phyloP scores from a whole-genome alignment of 75 land plant genomes.

The Sequoia sempervirens region DNA sequence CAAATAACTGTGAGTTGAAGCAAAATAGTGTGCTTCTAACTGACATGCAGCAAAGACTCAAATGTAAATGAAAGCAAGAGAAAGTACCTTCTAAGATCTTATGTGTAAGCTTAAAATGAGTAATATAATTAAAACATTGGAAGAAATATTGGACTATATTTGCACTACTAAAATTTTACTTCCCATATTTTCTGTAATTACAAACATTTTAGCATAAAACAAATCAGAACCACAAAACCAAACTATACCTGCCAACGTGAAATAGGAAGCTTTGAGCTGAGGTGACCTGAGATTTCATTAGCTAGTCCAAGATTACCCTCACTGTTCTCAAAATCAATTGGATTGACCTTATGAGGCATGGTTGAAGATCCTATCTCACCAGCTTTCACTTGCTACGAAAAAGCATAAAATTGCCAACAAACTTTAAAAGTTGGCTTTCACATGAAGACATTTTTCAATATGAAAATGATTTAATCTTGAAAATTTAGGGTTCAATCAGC shows the following conservation, averaged over 20 bases:
- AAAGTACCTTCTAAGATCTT: neutral
- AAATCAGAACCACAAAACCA: neutral
- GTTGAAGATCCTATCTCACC: slow-evolving; percentile 98
- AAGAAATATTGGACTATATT: neutral
- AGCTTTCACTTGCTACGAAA: slow-evolving; percentile 63
- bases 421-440: neutral
- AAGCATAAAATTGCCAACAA: neutral
- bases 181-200: neutral
- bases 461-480: neutral
- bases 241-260: slow-evolving; percentile 84
- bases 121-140: neutral
- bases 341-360: slow-evolving; percentile 99
- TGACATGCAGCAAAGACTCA: neutral
- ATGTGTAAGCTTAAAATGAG: neutral
- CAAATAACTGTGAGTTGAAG: neutral
- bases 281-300: slow-evolving; percentile 47
- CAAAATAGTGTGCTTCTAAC: neutral
- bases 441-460: neutral
- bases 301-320: slow-evolving; percentile 89
- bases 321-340: slow-evolving; percentile 99
- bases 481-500: neutral
- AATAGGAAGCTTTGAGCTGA: slow-evolving; percentile 74
- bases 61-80: neutral
- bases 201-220: neutral
- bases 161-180: neutral